Percentiles rank a stretch among this genome's conserved stretches.
These are phyloP conservation scores for Cordyceps pruinosa DNA, from an alignment of 2,329 filamentous ascomycete species.

Conservation along the genomic window DNA sequence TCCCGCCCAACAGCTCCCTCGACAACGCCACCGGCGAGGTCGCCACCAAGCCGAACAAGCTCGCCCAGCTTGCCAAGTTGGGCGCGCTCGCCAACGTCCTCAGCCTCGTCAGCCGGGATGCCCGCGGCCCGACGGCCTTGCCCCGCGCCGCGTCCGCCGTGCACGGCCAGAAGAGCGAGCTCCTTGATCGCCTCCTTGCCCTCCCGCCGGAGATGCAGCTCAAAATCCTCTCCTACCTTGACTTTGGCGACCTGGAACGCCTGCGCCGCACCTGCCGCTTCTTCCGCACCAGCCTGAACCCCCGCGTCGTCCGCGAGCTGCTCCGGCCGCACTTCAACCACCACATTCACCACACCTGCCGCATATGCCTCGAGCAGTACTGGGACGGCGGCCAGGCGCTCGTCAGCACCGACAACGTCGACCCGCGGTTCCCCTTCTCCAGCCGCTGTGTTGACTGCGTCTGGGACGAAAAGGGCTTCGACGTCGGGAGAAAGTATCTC, in stretches of 20 bases:
- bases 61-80: neutral
- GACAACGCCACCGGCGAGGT: neutral
- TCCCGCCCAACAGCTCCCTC: neutral
- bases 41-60: neutral
- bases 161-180: neutral
- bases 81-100: neutral
- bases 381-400: conserved; percentile 23
- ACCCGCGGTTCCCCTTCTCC: conserved; percentile 31
- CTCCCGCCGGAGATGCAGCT: conserved; percentile 38
- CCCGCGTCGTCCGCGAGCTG: conserved; percentile 28
- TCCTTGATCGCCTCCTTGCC: conserved; percentile 21
- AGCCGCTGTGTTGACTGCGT: conserved; percentile 36
- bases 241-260: conserved; percentile 36
- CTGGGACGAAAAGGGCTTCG: conserved; percentile 26
- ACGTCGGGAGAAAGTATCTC: conserved; percentile 30
- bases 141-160: neutral
- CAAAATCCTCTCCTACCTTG: conserved; percentile 32
- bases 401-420: conserved; percentile 24
- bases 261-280: conserved; percentile 34
- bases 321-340: conserved; percentile 26
- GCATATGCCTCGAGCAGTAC: conserved; percentile 31
- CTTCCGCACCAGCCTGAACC: conserved; percentile 29
- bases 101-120: neutral
- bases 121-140: neutral
- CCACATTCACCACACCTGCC: conserved; percentile 33